Conservation (phyloP, 2,329 filamentous ascomycete genomes). For the Fusarium protoensiforme region DNA sequence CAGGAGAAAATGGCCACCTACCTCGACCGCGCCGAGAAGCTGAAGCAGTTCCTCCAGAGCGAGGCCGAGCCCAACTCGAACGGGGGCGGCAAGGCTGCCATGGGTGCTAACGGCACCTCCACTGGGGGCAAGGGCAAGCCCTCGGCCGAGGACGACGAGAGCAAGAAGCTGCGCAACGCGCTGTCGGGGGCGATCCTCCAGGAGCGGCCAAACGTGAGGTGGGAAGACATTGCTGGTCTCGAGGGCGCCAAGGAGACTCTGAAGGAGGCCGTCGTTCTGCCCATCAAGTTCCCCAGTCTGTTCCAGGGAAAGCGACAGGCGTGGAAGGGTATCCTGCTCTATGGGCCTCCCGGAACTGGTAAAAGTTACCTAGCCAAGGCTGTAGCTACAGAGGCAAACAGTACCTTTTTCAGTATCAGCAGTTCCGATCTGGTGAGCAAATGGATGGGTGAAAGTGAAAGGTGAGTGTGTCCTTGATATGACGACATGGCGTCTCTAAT, state of each 20-base stretch:
- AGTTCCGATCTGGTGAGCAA: constrained; percentile 98
- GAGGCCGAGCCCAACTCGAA: constrained; percentile 78
- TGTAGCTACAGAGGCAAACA: constrained; percentile 97
- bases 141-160: constrained; percentile 83
- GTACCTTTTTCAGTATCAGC: constrained; percentile 98
- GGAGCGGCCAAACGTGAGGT: constrained; percentile 95
- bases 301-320: constrained; percentile 97
- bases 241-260: constrained; percentile 95
- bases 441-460: constrained; percentile 99
- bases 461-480: constrained; percentile 61
- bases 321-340: constrained; percentile 97
- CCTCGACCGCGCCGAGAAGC: constrained; percentile 98
- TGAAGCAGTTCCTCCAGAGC: constrained; percentile 88
- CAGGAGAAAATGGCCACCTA: constrained; percentile 94
- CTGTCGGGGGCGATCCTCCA: constrained; percentile 91
- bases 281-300: constrained; percentile 97
- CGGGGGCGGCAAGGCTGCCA: constrained; percentile 68
- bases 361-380: constrained; percentile 98
- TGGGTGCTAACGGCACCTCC: constrained; percentile 78
- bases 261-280: constrained; percentile 96
- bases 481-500: constrained; percentile 36
- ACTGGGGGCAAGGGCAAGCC: constrained; percentile 67
- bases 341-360: constrained; percentile 95
- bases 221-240: constrained; percentile 97
- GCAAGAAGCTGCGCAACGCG: constrained; percentile 93